Percentiles rank a stretch among this genome's conserved stretches.
phyloP scores from a whole-genome alignment of 2,329 filamentous ascomycete genomes.

The Hypoxylon sp. region DNA sequence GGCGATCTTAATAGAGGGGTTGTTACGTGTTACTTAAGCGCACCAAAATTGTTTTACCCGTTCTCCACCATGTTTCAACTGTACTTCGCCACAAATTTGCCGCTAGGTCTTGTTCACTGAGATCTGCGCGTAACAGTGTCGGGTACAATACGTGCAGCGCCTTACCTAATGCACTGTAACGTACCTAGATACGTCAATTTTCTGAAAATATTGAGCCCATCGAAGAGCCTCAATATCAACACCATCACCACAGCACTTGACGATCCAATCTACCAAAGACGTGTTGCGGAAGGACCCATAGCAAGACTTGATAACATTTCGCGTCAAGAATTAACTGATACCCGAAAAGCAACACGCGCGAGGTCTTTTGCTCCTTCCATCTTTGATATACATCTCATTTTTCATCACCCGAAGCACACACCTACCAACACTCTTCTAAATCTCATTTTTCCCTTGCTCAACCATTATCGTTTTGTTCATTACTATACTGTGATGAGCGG shows the following conservation, averaged over 20 bases:
- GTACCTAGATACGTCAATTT: conserved; percentile 23
- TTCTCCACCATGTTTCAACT: neutral
- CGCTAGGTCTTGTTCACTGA: neutral
- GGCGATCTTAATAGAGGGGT: neutral
- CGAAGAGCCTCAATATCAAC: conserved; percentile 45
- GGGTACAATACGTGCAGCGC: conserved; percentile 2
- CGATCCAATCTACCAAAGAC: neutral
- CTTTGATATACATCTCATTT: neutral
- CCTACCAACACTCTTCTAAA: neutral
- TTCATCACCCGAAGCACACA: neutral
- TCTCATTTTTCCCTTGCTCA: neutral
- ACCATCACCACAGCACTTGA: conserved; percentile 4
- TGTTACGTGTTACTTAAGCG: neutral
- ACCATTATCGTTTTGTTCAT: neutral
- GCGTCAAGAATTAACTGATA: neutral
- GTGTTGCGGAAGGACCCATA: conserved; percentile 9
- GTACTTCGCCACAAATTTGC: conserved; percentile 1
- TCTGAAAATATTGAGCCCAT: conserved; percentile 18
- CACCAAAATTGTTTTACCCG: neutral
- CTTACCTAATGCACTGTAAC: conserved; percentile 5
- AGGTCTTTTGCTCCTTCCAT: neutral
- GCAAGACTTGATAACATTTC: neutral
- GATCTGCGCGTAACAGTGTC: neutral
- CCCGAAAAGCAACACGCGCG: neutral
- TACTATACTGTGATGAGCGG: conserved; percentile 31